Evolutionary conservation across 148 eudicot species (phyloP), one percentile per base, ranked within the genome.

Genomic region (Arbutus unedo): DNA sequence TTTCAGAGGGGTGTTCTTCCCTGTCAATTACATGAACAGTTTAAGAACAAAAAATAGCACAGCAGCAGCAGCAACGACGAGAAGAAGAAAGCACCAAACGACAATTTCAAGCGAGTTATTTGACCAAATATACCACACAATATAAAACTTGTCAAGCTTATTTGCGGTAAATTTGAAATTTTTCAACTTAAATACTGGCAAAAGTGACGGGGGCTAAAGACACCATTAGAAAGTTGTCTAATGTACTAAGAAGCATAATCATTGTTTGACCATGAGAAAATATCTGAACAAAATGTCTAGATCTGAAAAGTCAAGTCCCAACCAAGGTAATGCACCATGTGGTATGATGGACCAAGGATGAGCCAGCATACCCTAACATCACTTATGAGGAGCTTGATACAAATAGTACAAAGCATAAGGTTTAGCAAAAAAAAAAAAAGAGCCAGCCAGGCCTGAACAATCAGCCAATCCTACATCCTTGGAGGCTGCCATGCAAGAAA

Each of bases 1-100:
- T 72, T 13, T 85, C 77, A 85, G 82, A 79, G 80, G 73, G 25
- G 31, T 21, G 48, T 23, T 8, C 67, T 54, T 53, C n/a, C 10
- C 43, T 38, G 47, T 43, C 48, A 70, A 8, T 8, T 66, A 62
- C 68, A 70, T 38, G 74, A 47, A 38, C 6, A 43, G 19, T 38
- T 45, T 15, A 54, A 15, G 79, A 45, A 76, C n/a, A 53, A 76
- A 23, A 75, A 50, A 75, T 53, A 49, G 78, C 51, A 44, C 51
- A 44, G 53, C 14, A 49, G 77, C 77, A 47, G 21, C 44, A 49
- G 38, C 16, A 49, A 31, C 50, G 56, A 53, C 31, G 56, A 53
- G 18, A 23, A 53, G 41, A 14, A 51, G 25, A 8, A 18, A 51
- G 25, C 18, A 18, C 47, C 44, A 76, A 51, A 9, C 56, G 49